A percentile compares a stretch with the other conserved stretches of the same genome.
Evolutionary conservation across 768 basidiomycete species (phyloP).

Genomic region (Dictyophora rubrovolvata): DNA sequence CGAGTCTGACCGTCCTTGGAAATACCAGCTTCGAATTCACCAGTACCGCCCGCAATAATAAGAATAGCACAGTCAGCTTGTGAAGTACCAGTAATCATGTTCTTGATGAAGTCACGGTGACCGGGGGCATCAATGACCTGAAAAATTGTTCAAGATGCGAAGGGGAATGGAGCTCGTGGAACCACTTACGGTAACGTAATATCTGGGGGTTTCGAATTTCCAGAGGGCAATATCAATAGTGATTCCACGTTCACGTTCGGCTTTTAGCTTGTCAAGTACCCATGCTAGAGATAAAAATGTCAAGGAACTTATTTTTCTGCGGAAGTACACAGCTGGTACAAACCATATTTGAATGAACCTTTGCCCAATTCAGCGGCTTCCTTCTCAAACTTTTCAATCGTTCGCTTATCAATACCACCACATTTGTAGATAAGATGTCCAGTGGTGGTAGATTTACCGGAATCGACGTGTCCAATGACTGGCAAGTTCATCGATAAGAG

Average conservation of each 20-base stretch:
- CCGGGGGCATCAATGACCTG: conserved; percentile 99
- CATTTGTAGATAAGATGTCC: conserved; percentile 99
- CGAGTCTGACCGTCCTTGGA: conserved; percentile 99
- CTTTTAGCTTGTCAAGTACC: conserved; percentile 99
- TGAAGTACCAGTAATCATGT: conserved; percentile 99
- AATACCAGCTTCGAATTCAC: conserved; percentile 99
- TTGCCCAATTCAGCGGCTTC: conserved; percentile 99
- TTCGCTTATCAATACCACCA: conserved; percentile 99
- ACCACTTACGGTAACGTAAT: conserved; percentile 72
- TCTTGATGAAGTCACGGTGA: conserved; percentile 99
- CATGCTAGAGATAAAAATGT: conserved; percentile 55
- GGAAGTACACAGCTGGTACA: conserved; percentile 20
- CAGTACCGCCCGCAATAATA: conserved; percentile 98
- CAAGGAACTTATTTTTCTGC: conserved; percentile 14
- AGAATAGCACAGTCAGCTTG: conserved; percentile 99
- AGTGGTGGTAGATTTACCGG: conserved; percentile 99
- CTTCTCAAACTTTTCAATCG: conserved; percentile 99
- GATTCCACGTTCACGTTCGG: conserved; percentile 99
- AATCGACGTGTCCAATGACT: conserved; percentile 99
- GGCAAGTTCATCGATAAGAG: conserved; percentile 23
- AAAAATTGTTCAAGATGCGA: neutral
- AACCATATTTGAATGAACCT: conserved; percentile 96
- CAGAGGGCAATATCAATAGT: conserved; percentile 99
- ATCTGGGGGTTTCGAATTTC: conserved; percentile 99
- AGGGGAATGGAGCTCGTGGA: neutral